These are phyloP conservation scores for Colletotrichum liaoningense DNA, from an alignment of 2,329 filamentous ascomycete genomes.

Conservation along the genomic window DNA sequence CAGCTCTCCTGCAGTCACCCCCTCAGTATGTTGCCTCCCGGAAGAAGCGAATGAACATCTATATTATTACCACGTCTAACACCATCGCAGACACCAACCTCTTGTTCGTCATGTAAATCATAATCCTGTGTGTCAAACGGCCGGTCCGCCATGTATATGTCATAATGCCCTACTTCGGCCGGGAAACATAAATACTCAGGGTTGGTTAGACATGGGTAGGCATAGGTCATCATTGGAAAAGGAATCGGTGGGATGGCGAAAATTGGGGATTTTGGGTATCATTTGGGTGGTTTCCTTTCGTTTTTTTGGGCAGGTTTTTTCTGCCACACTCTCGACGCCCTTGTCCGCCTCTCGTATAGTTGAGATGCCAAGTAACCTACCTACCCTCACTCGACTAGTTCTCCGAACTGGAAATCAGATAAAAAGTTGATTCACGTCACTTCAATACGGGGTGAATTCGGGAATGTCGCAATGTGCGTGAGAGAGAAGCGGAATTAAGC, in stretches of 20 bases:
- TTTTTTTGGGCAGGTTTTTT: not conserved
- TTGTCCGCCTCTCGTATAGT: not conserved
- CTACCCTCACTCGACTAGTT: not conserved
- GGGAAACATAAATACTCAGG: not conserved
- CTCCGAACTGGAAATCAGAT: not conserved
- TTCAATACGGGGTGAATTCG: not conserved
- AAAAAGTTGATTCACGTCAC: not conserved
- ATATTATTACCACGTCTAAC: conserved; percentile 9
- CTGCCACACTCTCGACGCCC: not conserved
- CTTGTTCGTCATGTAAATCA: conserved; percentile 70
- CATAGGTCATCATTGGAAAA: conserved; percentile 9
- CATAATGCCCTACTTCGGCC: conserved; percentile 10
- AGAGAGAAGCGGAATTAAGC: not conserved
- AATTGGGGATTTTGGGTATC: not conserved
- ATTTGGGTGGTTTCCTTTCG: not conserved
- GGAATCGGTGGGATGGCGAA: conserved; percentile 8
- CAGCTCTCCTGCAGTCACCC: conserved; percentile 98
- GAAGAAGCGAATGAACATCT: not conserved
- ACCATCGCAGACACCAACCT: conserved; percentile 66
- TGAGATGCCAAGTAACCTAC: not conserved
- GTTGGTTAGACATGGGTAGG: conserved; percentile 10
- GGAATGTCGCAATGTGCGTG: not conserved
- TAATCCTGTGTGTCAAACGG: conserved; percentile 9
- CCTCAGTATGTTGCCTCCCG: conserved; percentile 73
- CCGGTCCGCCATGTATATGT: conserved; percentile 30